phyloP scores from a whole-genome alignment of 1,284 basidiomycete genomes.

The Rhodotorula sp. region DNA sequence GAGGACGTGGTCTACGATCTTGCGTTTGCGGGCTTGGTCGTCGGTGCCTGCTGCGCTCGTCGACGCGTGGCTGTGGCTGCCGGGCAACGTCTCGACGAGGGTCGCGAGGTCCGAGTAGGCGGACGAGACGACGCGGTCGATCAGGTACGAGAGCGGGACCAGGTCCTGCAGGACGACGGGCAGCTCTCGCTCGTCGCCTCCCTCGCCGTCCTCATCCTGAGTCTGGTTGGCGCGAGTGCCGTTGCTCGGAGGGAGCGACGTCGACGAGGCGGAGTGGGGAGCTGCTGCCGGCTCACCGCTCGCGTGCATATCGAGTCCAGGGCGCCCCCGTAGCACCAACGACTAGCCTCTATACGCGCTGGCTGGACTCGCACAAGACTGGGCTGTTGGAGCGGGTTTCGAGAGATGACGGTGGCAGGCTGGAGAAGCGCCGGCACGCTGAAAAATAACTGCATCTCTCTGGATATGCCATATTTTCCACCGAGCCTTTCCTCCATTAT shows the following conservation, averaged over 20 bases:
- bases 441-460: no score
- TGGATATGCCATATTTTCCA: no score
- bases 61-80: conserved; percentile 58
- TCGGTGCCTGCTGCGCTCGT: conserved; percentile 62
- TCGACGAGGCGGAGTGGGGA: background rate
- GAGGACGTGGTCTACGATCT: conserved; percentile 80
- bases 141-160: conserved; percentile 68
- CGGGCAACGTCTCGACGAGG: conserved; percentile 66
- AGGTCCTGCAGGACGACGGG: conserved; percentile 73
- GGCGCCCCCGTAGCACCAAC: no score
- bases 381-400: no score
- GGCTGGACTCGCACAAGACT: no score
- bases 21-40: conserved; percentile 74
- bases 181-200: conserved; percentile 66
- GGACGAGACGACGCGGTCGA: conserved; percentile 71
- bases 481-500: no score
- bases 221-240: background rate
- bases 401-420: no score
- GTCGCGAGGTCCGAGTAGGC: conserved; percentile 81
- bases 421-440: no score
- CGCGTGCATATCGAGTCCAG: no score
- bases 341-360: no score
- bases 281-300: background rate
- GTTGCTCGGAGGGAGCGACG: background rate
- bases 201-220: background rate